Evolutionary conservation across 371 early-diverging fungal genomes (phyloP).

Genomic region (Fennellomyces sp.): DNA sequence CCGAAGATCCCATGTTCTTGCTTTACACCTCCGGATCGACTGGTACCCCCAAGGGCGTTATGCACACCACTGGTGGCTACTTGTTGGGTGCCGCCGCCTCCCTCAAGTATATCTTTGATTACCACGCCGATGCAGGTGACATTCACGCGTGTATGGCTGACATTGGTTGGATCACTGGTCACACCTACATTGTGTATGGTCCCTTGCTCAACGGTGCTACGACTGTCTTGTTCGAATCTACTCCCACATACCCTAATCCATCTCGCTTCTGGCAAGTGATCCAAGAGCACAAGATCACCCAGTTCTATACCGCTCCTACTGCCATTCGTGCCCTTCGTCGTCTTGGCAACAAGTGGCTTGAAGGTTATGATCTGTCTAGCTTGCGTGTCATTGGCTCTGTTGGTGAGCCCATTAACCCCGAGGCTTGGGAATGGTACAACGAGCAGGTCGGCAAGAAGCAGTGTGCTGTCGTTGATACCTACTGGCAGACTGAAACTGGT

Average conservation of each 20-base stretch:
- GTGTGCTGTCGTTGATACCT: conserved; percentile 96
- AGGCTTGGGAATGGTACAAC: conserved; percentile 98
- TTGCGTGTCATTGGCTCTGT: conserved; percentile 95
- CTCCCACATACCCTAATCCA: conserved; percentile 86
- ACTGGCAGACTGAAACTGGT: conserved; percentile 98
- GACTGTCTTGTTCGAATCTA: conserved; percentile 92
- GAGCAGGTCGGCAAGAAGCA: conserved; percentile 85
- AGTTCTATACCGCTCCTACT: conserved; percentile 99
- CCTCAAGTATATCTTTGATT: conserved; percentile 92
- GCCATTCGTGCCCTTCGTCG: conserved; percentile 94
- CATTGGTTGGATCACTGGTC: conserved; percentile 87
- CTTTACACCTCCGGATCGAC: conserved; percentile 97
- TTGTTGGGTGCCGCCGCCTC: conserved; percentile 91
- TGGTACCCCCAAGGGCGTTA: conserved; percentile 95
- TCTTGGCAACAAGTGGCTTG: conserved; percentile 82
- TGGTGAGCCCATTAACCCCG: conserved; percentile 99
- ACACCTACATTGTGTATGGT: conserved; percentile 95
- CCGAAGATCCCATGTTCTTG: conserved; percentile 97
- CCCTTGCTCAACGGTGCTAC: conserved; percentile 91
- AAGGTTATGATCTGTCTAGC: conserved; percentile 74
- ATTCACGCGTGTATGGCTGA: conserved; percentile 84
- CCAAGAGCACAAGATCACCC: conserved; percentile 91
- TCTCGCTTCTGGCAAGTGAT: conserved; percentile 86
- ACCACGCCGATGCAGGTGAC: conserved; percentile 71
- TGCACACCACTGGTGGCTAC: conserved; percentile 97